These are phyloP conservation scores for Hemileia vastatrix DNA, from an alignment of 1,284 basidiomycete species.

Conservation along the genomic window DNA sequence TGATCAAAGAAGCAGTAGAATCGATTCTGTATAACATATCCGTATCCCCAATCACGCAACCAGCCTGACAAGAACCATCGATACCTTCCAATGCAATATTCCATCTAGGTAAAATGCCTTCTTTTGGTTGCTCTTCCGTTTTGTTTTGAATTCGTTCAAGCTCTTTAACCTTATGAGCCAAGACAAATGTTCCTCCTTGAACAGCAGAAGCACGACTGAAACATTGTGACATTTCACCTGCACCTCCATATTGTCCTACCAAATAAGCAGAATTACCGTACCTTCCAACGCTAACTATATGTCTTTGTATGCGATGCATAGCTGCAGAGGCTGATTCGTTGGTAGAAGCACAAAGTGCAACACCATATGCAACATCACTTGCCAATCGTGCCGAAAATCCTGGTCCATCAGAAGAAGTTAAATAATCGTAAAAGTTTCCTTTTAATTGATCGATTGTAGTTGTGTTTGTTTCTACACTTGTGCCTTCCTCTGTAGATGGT, in stretches of 20 bases:
- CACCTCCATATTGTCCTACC: constrained; percentile 84
- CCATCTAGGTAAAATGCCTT: constrained; percentile 12
- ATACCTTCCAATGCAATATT: constrained; percentile 22
- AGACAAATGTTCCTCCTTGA: constrained; percentile 70
- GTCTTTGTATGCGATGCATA: constrained; percentile 58
- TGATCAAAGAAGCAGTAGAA: background rate
- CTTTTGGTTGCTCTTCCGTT: background rate
- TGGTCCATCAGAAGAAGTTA: no score
- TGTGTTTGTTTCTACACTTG: no score
- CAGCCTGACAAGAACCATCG: no score
- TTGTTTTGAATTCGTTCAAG: constrained; percentile 4
- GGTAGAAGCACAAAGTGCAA: constrained; percentile 37
- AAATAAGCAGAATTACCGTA: constrained; percentile 87
- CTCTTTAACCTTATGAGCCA: constrained; percentile 54
- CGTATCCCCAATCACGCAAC: no score
- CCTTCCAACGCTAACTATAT: constrained; percentile 68
- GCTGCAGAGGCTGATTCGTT: constrained; percentile 47
- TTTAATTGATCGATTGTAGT: no score
- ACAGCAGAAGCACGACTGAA: constrained; percentile 79
- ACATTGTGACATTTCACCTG: constrained; percentile 83
- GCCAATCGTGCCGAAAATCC: no score
- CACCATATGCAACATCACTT: constrained; percentile 37
- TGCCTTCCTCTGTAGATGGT: constrained; percentile 56
- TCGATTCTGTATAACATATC: constrained; percentile 14
- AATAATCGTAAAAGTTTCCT: no score